These are phyloP conservation scores for Plantago ovata DNA, from an alignment of 257 asterid species.

Conservation along the genomic window DNA sequence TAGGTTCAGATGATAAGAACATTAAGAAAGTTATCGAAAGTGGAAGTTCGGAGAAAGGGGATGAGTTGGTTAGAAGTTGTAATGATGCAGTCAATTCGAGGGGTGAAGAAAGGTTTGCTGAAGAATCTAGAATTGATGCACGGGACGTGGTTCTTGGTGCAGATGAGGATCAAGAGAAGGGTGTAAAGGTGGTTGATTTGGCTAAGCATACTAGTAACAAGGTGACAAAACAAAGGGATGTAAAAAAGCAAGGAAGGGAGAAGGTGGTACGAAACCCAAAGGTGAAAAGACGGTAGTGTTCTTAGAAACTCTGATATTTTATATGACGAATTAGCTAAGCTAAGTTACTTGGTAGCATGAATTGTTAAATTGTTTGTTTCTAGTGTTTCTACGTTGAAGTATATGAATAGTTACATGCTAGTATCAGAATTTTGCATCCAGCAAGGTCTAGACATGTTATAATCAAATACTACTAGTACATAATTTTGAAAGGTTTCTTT, in stretches of 20 bases:
- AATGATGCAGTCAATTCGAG: slow-evolving; percentile 19
- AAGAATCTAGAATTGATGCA: slow-evolving; percentile 23
- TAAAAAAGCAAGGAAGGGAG: slow-evolving; percentile 24
- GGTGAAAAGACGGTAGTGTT: slow-evolving; percentile 41
- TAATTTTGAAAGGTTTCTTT: not conserved
- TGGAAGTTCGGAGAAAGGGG: slow-evolving; percentile 20
- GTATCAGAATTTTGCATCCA: not conserved
- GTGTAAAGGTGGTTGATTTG: slow-evolving; percentile 8
- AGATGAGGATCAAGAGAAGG: slow-evolving; percentile 29
- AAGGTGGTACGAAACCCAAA: slow-evolving; percentile 30
- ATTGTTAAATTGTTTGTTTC: slow-evolving; percentile 6
- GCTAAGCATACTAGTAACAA: slow-evolving; percentile 23
- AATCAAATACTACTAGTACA: not conserved
- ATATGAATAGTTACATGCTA: not conserved
- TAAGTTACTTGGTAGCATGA: not conserved
- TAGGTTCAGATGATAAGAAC: slow-evolving; percentile 25
- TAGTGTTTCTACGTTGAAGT: slow-evolving; percentile 7
- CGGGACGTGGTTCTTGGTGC: slow-evolving; percentile 18
- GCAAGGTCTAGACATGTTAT: no score
- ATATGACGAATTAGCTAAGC: slow-evolving; percentile 5
- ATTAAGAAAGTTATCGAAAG: slow-evolving; percentile 8
- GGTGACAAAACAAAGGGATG: slow-evolving; percentile 24
- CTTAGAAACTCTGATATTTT: slow-evolving; percentile 24
- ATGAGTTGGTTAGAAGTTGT: slow-evolving; percentile 23
- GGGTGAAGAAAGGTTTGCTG: slow-evolving; percentile 21